phyloP scores from a whole-genome alignment of 176 grass and related monocot species.

The Musa acuminata region DNA sequence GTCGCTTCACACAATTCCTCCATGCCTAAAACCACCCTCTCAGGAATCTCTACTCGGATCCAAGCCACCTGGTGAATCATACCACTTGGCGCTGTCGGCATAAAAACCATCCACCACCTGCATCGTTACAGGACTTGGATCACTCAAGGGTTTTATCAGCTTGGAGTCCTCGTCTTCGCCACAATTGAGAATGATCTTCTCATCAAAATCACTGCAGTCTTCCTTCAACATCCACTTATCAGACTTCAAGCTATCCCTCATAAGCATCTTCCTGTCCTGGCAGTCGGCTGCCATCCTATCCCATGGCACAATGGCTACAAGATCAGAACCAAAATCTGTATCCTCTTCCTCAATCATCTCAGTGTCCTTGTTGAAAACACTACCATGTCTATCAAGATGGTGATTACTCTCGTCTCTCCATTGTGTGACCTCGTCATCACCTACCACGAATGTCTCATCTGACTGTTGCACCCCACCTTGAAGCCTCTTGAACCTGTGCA shows the following conservation, averaged over 20 bases:
- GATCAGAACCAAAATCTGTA: slow-evolving; percentile 72
- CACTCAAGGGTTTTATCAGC: slow-evolving; percentile 69
- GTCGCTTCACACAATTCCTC: slow-evolving; percentile 45
- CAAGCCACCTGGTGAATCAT: slow-evolving; percentile 83
- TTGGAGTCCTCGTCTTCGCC: slow-evolving; percentile 79
- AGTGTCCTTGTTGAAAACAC: slow-evolving; percentile 63
- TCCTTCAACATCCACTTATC: slow-evolving; percentile 95
- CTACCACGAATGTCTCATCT: slow-evolving; percentile 42
- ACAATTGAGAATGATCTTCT: slow-evolving; percentile 90
- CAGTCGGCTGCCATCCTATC: slow-evolving; percentile 72
- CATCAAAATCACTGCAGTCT: slow-evolving; percentile 68
- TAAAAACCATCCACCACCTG: slow-evolving; percentile 89
- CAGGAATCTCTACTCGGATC: slow-evolving; percentile 51
- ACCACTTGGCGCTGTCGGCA: slow-evolving; percentile 60
- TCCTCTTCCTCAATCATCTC: slow-evolving; percentile 95
- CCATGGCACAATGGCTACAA: slow-evolving; percentile 82
- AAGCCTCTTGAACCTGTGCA: slow-evolving; percentile 70
- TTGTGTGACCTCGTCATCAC: slow-evolving; percentile 38
- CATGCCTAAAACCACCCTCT: slow-evolving; percentile 64
- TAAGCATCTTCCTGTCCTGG: slow-evolving; percentile 64
- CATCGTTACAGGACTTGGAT: slow-evolving; percentile 69
- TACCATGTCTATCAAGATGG: slow-evolving; percentile 49
- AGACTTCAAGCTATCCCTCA: slow-evolving; percentile 65
- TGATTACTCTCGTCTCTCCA: slow-evolving; percentile 43
- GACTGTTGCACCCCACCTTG: slow-evolving; percentile 39